These are phyloP conservation scores for Scedosporium apiospermum DNA, from an alignment of 2,329 filamentous ascomycete genomes.

Conservation along the genomic window DNA sequence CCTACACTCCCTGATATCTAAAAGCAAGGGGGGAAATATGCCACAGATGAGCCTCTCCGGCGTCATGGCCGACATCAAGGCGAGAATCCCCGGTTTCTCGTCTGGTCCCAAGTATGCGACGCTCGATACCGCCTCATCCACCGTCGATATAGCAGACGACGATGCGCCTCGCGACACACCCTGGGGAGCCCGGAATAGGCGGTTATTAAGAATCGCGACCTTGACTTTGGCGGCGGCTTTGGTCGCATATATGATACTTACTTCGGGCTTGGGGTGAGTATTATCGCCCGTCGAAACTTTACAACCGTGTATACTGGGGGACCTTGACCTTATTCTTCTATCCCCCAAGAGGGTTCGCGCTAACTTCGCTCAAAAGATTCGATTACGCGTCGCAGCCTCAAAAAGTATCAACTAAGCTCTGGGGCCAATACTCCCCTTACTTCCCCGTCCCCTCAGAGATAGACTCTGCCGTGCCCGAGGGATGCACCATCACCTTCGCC, in stretches of 20 bases:
- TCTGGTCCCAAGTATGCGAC: neutral
- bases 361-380: neutral
- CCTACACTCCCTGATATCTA: neutral
- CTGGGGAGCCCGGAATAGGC: neutral
- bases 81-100: neutral
- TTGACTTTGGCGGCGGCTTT: neutral
- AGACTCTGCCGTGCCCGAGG: conserved; percentile 46
- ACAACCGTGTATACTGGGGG: neutral
- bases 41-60: neutral
- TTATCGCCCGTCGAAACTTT: neutral
- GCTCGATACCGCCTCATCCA: neutral
- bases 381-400: neutral
- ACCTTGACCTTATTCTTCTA: neutral
- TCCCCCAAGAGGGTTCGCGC: neutral
- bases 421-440: conserved; percentile 85
- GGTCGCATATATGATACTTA: neutral
- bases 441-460: conserved; percentile 65
- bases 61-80: neutral
- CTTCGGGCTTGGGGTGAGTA: neutral
- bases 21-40: neutral
- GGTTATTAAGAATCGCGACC: neutral
- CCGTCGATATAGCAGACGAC: neutral
- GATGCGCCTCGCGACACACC: neutral
- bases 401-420: conserved; percentile 42
- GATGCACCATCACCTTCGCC: conserved; percentile 70